These are phyloP conservation scores for Mortierella sp. DNA, from an alignment of 371 early-diverging fungal species.

Conservation along the genomic window DNA sequence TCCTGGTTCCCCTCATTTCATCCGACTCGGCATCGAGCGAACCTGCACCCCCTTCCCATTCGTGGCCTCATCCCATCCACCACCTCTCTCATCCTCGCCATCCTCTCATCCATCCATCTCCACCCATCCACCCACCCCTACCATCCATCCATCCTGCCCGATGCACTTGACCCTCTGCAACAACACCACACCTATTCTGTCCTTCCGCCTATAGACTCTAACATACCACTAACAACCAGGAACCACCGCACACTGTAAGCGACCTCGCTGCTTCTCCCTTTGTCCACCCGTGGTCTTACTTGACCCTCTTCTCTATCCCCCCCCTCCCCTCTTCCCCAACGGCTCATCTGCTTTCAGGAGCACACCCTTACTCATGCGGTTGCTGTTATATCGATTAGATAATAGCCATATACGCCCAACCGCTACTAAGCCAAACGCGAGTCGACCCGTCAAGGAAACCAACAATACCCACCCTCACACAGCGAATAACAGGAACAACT, in stretches of 20 bases:
- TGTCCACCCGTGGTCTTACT: too few species aligned
- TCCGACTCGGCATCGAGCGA: slow-evolving; percentile 22
- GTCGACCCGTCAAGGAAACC: slow-evolving; percentile 1
- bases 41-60: slow-evolving; percentile 15
- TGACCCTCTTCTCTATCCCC: too few species aligned
- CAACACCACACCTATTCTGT: neutral
- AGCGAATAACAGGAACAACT: slow-evolving; percentile 8
- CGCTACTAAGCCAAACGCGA: neutral
- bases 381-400: neutral
- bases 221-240: too few species aligned
- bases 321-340: too few species aligned
- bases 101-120: slow-evolving; percentile 7
- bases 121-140: slow-evolving; percentile 8
- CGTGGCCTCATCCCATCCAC: slow-evolving; percentile 1
- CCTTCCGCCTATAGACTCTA: neutral
- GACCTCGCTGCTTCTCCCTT: too few species aligned
- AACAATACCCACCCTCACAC: neutral
- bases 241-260: neutral
- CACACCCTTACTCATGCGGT: too few species aligned
- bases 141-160: slow-evolving; percentile 3
- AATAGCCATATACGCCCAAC: neutral
- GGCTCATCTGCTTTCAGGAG: too few species aligned
- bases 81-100: neutral
- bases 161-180: neutral
- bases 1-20: slow-evolving; percentile 46